phyloP scores from a whole-genome alignment of 805 yeast species.

The Hanseniaspora mollemarum region DNA sequence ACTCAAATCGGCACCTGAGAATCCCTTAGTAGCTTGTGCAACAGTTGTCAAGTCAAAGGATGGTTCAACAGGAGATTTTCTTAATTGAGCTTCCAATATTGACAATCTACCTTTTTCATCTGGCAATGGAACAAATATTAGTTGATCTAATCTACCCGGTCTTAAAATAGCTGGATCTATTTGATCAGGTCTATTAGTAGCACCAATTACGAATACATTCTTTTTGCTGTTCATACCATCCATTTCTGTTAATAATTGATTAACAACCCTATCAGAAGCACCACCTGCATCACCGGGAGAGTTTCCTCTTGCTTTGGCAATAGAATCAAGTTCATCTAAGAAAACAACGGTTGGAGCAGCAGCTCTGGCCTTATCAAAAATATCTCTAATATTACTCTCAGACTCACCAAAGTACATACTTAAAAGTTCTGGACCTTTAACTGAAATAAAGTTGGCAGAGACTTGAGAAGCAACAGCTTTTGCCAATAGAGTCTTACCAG shows the following conservation, averaged over 20 bases:
- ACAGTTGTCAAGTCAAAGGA: conserved; percentile 80
- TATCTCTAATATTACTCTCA: conserved; percentile 93
- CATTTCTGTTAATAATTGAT: conserved; percentile 94
- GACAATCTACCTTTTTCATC: conserved; percentile 90
- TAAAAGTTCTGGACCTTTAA: conserved; percentile 90
- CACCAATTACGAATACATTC: conserved; percentile 97
- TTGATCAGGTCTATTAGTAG: conserved; percentile 98
- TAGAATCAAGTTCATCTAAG: conserved; percentile 94
- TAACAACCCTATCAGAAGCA: conserved; percentile 90
- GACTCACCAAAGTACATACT: conserved; percentile 99
- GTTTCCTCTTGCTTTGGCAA: conserved; percentile 94
- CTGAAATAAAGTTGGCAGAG: conserved; percentile 94
- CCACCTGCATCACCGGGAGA: conserved; percentile 90
- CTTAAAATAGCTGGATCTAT: conserved; percentile 96
- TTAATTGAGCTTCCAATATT: conserved; percentile 86
- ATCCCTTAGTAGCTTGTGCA: conserved; percentile 90
- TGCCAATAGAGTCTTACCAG: conserved; percentile 96
- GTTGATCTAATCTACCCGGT: conserved; percentile 98
- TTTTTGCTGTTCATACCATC: conserved; percentile 99
- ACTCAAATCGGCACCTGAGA: conserved; percentile 97
- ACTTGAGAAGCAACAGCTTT: conserved; percentile 99
- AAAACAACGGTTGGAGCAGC: conserved; percentile 99
- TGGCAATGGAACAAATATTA: conserved; percentile 96
- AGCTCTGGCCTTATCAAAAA: conserved; percentile 95
- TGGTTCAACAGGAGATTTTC: conserved; percentile 98